phyloP scores from a whole-genome alignment of 805 yeast genomes.

The Metschnikowia baotianmanensis region DNA sequence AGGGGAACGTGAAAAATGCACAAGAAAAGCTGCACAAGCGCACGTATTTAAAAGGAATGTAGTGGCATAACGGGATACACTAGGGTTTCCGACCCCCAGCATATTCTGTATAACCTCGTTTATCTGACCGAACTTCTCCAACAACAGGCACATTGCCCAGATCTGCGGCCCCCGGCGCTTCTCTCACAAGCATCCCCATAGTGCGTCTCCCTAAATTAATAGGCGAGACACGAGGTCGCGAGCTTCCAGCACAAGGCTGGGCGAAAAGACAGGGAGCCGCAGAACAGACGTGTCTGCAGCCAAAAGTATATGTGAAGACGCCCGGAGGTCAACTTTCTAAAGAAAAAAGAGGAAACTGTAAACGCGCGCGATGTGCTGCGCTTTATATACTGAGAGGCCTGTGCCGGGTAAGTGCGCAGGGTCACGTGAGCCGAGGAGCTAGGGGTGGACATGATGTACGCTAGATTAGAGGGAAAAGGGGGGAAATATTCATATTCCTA shows the following conservation, averaged over 20 bases:
- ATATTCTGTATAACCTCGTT: constrained; percentile 42
- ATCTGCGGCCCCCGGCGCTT: constrained; percentile 8
- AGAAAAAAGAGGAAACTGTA: constrained; percentile 18
- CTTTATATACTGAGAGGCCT: constrained; percentile 3
- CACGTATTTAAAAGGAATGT: too few species aligned
- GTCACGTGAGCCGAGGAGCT: too few species aligned
- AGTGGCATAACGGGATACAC: constrained; percentile 47
- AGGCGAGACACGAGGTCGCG: constrained; percentile 30
- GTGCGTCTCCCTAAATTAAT: constrained; percentile 38
- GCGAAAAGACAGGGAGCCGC: constrained; percentile 17
- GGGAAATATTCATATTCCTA: too few species aligned
- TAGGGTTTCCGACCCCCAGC: constrained; percentile 33
- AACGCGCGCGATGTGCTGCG: constrained; percentile 3
- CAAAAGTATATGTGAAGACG: constrained; percentile 25
- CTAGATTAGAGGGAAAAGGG: too few species aligned
- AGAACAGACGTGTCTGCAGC: constrained; percentile 25
- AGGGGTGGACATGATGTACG: too few species aligned
- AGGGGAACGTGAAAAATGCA: too few species aligned
- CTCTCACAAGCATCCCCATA: constrained; percentile 17
- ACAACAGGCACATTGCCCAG: constrained; percentile 15
- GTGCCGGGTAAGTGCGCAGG: constrained; percentile 9
- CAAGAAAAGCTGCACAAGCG: too few species aligned
- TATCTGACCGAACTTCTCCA: constrained; percentile 36
- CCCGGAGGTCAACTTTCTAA: constrained; percentile 42
- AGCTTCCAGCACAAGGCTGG: constrained; percentile 23